Base-by-base conservation (phyloP, 495 filamentous ascomycete genomes). In the Trichoderma virens region DNA sequence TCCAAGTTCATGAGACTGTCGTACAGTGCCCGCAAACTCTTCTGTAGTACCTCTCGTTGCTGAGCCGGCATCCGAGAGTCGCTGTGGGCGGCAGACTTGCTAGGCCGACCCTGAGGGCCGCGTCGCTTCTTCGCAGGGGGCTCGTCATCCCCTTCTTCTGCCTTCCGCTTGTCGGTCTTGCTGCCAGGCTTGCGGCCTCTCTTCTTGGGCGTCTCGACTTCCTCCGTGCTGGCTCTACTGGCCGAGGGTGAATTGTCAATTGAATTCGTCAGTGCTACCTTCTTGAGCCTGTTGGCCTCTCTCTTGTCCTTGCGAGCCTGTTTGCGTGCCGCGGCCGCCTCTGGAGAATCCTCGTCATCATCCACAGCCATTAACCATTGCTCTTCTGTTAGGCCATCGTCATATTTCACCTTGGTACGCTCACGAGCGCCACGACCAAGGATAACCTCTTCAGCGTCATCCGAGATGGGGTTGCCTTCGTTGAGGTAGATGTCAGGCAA, bases 381-480 rank as follows among this genome's bases (percentile, higher is more conserved):
- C 76, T 98, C 94, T 74, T 98, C 95, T 3, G 94, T 97, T 47
- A 98, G 87, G 31, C 95, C 94, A 70, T 98, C 94, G 73, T 98
- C 94, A 73, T 98, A 98, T 72, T 90, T 90, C 65, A 96, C 92
- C 62, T 90, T 82, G 70, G 90, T 97, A 68, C 94, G 86, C 78
- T 98, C 95, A 76, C 94, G 87, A 64, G 92, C 92, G 63, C 94
- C 94, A 73, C 94, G 91, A 35, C 94, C 94, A 45, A 87, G 83
- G 30, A 88, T 82, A 59, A 89, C 87, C 62, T 92, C 86, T 27
- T 86, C 83, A 68, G 90, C 85, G 41, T 89, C 83, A 68, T 95
- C 90, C 5, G 80, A 77, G n/a, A 91, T 85, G 5, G 90, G 90
- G 67, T 90, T 89, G 62, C 91, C 91, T 35, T 97, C 93, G 23